Conservation (phyloP, 192 early-diverging fungal genomes). For the Pilobolus umbonatus region DNA sequence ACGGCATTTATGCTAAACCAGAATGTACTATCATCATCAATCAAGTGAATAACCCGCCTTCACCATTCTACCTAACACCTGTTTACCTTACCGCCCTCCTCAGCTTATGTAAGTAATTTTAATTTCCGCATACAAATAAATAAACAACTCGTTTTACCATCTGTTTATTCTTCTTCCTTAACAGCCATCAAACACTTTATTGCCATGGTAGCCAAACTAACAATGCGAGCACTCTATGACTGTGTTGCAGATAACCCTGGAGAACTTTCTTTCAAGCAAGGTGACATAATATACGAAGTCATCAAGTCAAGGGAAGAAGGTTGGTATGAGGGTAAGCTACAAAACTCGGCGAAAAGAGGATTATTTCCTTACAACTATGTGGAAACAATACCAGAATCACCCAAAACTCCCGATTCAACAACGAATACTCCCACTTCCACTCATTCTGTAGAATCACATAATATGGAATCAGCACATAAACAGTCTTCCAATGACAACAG, state of each 20-base stretch:
- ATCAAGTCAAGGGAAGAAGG: constrained; percentile 46
- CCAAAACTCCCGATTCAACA: not conserved
- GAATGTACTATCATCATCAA: too few species aligned
- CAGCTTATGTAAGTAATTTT: too few species aligned
- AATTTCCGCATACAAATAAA: not conserved
- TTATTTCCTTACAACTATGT: constrained; percentile 64
- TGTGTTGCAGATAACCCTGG: constrained; percentile 52
- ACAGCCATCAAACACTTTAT: not conserved
- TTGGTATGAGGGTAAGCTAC: constrained; percentile 52
- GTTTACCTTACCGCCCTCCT: too few species aligned
- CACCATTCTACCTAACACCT: too few species aligned
- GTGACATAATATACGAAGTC: constrained; percentile 49
- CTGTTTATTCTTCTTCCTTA: not conserved
- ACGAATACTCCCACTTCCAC: not conserved
- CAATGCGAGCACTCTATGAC: constrained; percentile 53
- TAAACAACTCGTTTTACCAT: not conserved
- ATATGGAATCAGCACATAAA: too few species aligned
- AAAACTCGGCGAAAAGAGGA: constrained; percentile 38
- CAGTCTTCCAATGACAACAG: too few species aligned
- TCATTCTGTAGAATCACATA: too few species aligned
- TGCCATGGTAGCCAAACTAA: constrained; percentile 13
- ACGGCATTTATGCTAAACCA: too few species aligned
- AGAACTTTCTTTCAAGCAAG: constrained; percentile 53
- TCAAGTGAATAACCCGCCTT: too few species aligned
- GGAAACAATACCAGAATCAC: constrained; percentile 30